Evolutionary conservation across 805 yeast species (phyloP).

Genomic region (Candida ficus): DNA sequence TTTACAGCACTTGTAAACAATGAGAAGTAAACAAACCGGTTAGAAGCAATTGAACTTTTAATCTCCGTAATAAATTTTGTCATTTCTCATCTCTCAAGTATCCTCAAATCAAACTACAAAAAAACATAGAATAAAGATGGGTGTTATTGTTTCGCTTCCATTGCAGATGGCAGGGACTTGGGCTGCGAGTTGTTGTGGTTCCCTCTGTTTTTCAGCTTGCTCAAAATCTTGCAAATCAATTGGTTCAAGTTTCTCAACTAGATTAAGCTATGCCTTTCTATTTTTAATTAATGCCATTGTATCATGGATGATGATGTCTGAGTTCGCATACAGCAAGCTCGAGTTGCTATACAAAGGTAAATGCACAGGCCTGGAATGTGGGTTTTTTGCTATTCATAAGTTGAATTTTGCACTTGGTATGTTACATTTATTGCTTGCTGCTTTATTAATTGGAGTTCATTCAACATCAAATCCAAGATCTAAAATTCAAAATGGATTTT

Average conservation of each 20-base stretch:
- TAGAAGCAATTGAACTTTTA: not conserved
- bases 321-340: constrained; percentile 68
- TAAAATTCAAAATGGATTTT: constrained; percentile 83
- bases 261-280: constrained; percentile 79
- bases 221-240: constrained; percentile 45
- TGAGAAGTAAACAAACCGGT: not conserved
- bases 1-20: no score
- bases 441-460: constrained; percentile 63
- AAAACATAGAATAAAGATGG: constrained; percentile 12
- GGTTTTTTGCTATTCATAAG: constrained; percentile 92
- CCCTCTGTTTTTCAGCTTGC: constrained; percentile 69
- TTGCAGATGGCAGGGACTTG: constrained; percentile 54
- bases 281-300: constrained; percentile 72
- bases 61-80: not conserved
- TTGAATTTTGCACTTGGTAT: constrained; percentile 83
- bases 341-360: constrained; percentile 63
- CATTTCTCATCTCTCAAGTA: not conserved
- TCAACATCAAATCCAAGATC: constrained; percentile 77
- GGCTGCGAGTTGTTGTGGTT: constrained; percentile 74
- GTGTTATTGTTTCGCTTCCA: constrained; percentile 58
- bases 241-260: constrained; percentile 70
- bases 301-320: constrained; percentile 90
- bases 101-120: not conserved
- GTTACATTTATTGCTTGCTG: constrained; percentile 69
- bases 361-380: constrained; percentile 83